These are phyloP conservation scores for Mycena filopes DNA, from an alignment of 768 basidiomycete species.

Conservation along the genomic window DNA sequence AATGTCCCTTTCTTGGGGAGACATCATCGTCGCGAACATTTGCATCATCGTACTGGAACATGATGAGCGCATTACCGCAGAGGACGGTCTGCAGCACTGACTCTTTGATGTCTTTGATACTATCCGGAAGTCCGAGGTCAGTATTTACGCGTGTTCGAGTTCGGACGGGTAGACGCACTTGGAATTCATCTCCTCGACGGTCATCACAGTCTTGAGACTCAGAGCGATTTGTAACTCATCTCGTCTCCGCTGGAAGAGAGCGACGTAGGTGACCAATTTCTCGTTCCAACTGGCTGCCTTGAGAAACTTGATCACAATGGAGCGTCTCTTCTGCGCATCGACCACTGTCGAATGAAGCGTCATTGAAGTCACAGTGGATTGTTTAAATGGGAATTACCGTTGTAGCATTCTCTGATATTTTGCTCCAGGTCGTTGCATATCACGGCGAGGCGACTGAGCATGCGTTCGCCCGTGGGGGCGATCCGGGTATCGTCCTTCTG, in stretches of 20 bases:
- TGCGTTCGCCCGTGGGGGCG: slow-evolving; percentile 8
- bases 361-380: not conserved
- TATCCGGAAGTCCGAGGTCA: not conserved
- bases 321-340: slow-evolving; percentile 16
- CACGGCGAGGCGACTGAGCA: slow-evolving; percentile 11
- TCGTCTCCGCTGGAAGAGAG: slow-evolving; percentile 13
- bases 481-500: slow-evolving; percentile 10
- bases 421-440: slow-evolving; percentile 19
- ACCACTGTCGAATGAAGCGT: slow-evolving; percentile 7
- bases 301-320: slow-evolving; percentile 21
- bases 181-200: slow-evolving; percentile 15
- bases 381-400: slow-evolving; percentile 4
- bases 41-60: slow-evolving; percentile 5
- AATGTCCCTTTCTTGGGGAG: slow-evolving; percentile 17
- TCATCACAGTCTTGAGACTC: slow-evolving; percentile 6
- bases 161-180: slow-evolving; percentile 2
- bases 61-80: not conserved
- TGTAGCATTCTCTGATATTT: slow-evolving; percentile 26
- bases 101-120: not conserved
- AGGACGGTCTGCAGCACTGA: not conserved
- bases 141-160: not conserved
- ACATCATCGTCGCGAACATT: slow-evolving; percentile 17
- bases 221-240: slow-evolving; percentile 12
- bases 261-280: slow-evolving; percentile 4
- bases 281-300: slow-evolving; percentile 23